Evolutionary conservation across 345 rosid genomes (phyloP), one percentile per base, ranked within the genome.

Genomic region (Corymbia maculata): DNA sequence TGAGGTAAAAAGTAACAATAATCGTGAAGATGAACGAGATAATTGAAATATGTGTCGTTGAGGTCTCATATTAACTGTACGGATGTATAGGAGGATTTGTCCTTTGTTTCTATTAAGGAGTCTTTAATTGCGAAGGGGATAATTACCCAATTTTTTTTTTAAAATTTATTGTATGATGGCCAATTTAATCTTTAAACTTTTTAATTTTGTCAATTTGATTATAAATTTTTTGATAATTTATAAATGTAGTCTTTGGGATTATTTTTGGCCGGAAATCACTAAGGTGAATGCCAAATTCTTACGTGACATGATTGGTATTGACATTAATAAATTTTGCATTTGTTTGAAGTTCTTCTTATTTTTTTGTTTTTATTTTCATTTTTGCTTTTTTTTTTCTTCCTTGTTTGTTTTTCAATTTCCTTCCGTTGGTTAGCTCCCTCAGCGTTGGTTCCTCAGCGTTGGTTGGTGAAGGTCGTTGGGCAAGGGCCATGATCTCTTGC

Each of bases 311-410:
- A 1, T 5, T 59, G 30, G 68, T 24, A 12, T 61, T 61, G n/a
- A 61, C 3, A 7, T 61, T 28, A 8, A 14, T 7, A 13, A 5
- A 1, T 61, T 61, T 28, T 61, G 14, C 30, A 10, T 24, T 57
- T 24, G 22, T 57, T 57, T 4, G 8, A 22, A 1, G 1, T 9
- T 57, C 1, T 26, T 59, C 26, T n/a, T 64, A 3, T 6, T 4
- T 64, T 64, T 64, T 28, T 64, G 7, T 13, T 64, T 61, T 24
- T 15, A 5, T 10, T 26, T 4, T n/a, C n/a, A n/a, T 61, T 59
- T 59, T 2, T 1, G 1, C 3, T 26, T 2, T 57, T 26, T 59
- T 59, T 61, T n/a, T 0, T 2, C 0, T 12, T 3, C 1, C 0
- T 12, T 64, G 6, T 64, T 64, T 28, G 3, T 26, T 28, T 64